These are phyloP conservation scores for Alternaria atra DNA, from an alignment of 2,329 filamentous ascomycete species.

Conservation along the genomic window DNA sequence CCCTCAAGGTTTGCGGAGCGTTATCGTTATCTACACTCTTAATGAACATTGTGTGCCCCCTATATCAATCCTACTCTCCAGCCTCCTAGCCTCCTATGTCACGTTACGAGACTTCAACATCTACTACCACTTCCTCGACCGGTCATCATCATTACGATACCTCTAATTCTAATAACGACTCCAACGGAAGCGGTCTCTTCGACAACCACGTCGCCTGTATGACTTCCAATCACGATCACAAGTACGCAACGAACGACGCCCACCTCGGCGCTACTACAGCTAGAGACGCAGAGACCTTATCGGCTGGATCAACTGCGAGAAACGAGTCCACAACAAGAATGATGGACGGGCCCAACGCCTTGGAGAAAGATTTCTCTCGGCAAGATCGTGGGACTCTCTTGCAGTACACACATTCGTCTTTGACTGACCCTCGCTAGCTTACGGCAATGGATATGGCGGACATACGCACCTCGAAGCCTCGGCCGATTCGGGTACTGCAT, in stretches of 20 bases:
- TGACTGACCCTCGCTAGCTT: conserved; percentile 10
- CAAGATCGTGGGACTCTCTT: conserved; percentile 33
- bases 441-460: conserved; percentile 29
- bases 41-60: conserved; percentile 4
- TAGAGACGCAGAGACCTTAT: conserved; percentile 35
- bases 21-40: conserved; percentile 16
- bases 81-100: conserved; percentile 16
- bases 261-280: conserved; percentile 30
- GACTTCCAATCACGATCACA: conserved; percentile 22
- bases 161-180: conserved; percentile 5
- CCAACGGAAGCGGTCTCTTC: conserved; percentile 13
- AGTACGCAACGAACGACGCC: conserved; percentile 27
- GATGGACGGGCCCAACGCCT: conserved; percentile 25
- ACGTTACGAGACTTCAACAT: conserved; percentile 18
- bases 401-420: neutral
- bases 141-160: conserved; percentile 12
- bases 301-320: conserved; percentile 35
- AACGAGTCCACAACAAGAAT: conserved; percentile 32
- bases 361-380: conserved; percentile 58
- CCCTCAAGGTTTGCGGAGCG: conserved; percentile 23
- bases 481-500: conserved; percentile 42
- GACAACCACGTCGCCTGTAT: conserved; percentile 26
- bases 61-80: conserved; percentile 17
- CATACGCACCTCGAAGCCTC: conserved; percentile 38
- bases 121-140: neutral